Evolutionary conservation across 169 alveolate genomes (phyloP), one percentile per base, ranked within the genome.

Genomic region (Babesia gibsoni): DNA sequence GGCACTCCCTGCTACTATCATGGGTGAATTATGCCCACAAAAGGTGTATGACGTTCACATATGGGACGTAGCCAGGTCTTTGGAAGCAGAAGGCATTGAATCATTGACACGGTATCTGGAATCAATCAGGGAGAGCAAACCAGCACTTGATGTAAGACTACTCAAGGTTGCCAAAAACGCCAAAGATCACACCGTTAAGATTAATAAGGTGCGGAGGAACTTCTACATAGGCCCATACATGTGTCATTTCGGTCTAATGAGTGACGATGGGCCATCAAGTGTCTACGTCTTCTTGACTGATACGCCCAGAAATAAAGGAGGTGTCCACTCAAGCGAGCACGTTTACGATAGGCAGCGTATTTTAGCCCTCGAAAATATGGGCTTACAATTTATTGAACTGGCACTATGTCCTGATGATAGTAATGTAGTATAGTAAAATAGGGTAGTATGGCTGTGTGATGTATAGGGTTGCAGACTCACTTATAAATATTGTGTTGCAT

Each of bases 221-320:
- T 52, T 45, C 43, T 29, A 67, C 54, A 5, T 52, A 0, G 86
- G 86, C 27, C 86, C 86, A 4, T 77, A 68, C 35, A 39, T 67
- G 67, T 77, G 82, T 39, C 82, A 61, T 20, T 18, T 50, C 32
- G 74, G 70, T 3, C 39, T 67, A 6, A 50, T 54, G 36, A 56
- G 67, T 16, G 66, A 27, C 39, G 32, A 27, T n/a, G 46, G 29
- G 0, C 4, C 41, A 4, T 50, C 25, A 4, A 23, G n/a, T n/a
- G 32, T 22, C n/a, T 42, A 30, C n/a, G 49, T 61, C 50, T 61
- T 61, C 46, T 0, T 61, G 36, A 43, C 12, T 16, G 58, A 7
- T n/a, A 35, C 10, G 30, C 37, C 30, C 27, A 29, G 67, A 5
- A 23, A 27, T 4, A 3, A 9, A 5, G 29, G 30, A 14, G 14